Base-by-base conservation (phyloP, 2,329 filamentous ascomycete species). In the Colletotrichum trifolii region DNA sequence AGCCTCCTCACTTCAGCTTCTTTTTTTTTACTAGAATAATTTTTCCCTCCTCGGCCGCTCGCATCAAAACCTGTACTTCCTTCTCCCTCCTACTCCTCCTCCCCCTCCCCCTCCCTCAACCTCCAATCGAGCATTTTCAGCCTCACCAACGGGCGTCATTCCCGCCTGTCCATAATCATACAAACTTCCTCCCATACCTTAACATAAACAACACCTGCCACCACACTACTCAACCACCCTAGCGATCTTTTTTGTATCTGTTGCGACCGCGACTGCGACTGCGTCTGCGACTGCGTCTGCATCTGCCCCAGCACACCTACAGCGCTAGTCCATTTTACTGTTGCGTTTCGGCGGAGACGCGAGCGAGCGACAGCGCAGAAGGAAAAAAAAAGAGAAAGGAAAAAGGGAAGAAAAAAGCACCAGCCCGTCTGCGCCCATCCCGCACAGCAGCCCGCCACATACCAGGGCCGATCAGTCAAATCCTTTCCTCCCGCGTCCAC, bases 81-180 rank as follows among this genome's bases (percentile, higher is more conserved):
- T 55, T 67, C 68, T 56, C 66, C 67, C 56, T 63, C 54, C 64
- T 35, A 60, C 61, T 40, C 48, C 52, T 64, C 58, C 48, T 48
- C 61, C 53, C 55, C 65, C 62, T 46, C 54, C 60, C 48, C 46
- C 59, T 54, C 68, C 47, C 47, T 33, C 47, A 13, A 34, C 39
- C n/a, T 54, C 46, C 55, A 36, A 58, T 53, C 40, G 38, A 36
- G 54, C 17, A 35, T 15, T 55, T 45, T 54, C 48, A 45, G 50
- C 60, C 55, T 64, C 54, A 49, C 60, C 38, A 46, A 43, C 60
- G 47, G 59, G 50, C 53, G 39, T 50, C 48, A 38, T 25, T 40
- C 15, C 43, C 45, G 46, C 35, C 57, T 55, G 52, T 50, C 25
- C 50, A 34, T 55, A 56, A 58, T 54, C 45, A 50, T 36, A 38